Evolutionary conservation across 306 rosid genomes (phyloP).

Genomic region (Medicago arabica): DNA sequence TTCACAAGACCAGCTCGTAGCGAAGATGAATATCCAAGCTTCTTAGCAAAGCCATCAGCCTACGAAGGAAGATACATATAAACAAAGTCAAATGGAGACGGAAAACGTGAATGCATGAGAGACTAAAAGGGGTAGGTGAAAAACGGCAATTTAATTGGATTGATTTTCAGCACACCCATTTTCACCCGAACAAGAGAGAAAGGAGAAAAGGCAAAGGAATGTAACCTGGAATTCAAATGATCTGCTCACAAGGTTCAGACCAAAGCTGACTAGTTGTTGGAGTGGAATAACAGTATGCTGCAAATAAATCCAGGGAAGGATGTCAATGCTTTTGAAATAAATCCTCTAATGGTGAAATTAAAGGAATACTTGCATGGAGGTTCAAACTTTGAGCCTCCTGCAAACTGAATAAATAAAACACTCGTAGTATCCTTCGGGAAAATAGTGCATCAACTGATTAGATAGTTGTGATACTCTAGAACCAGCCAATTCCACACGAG

Average conservation of each 20-base stretch:
- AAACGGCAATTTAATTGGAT: slow-evolving; percentile 7
- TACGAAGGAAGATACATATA: slow-evolving; percentile 42
- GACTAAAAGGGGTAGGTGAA: slow-evolving; percentile 1
- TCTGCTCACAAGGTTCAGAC: slow-evolving; percentile 88
- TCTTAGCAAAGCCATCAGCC: slow-evolving; percentile 92
- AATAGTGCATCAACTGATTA: not conserved
- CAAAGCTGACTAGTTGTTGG: slow-evolving; percentile 92
- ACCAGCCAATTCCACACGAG: not conserved
- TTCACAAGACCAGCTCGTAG: slow-evolving; percentile 80
- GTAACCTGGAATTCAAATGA: slow-evolving; percentile 93
- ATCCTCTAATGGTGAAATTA: not conserved
- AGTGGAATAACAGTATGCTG: slow-evolving; percentile 92
- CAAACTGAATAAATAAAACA: not conserved
- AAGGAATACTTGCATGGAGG: slow-evolving; percentile 7
- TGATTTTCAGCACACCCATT: slow-evolving; percentile 7
- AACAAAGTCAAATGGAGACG: not conserved
- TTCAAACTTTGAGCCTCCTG: not conserved
- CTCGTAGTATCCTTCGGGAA: slow-evolving; percentile 26
- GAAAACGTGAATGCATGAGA: not conserved
- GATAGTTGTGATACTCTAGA: not conserved
- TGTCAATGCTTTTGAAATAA: slow-evolving; percentile 25
- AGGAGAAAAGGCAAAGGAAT: slow-evolving; percentile 18
- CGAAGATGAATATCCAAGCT: slow-evolving; percentile 74
- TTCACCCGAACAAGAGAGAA: slow-evolving; percentile 4
- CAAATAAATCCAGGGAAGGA: slow-evolving; percentile 46